These are phyloP conservation scores for Dalbergia cultrata DNA, from an alignment of 306 rosid species.

Conservation along the genomic window DNA sequence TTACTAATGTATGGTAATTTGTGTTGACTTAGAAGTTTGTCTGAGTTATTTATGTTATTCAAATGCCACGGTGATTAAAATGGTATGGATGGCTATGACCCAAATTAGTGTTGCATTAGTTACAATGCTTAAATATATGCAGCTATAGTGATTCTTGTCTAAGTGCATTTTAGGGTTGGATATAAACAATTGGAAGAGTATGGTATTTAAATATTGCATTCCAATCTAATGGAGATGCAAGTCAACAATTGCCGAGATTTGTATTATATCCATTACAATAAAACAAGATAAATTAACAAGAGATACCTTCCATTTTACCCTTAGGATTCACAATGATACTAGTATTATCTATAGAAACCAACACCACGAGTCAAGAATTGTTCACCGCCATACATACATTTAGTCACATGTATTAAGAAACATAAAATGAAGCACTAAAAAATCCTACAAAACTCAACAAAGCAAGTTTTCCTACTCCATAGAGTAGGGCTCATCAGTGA, in stretches of 20 bases:
- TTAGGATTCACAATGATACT: constrained; percentile 93
- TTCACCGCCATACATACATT: neutral
- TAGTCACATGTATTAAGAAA: no score
- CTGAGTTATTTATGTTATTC: no score
- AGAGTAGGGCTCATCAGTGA: no score
- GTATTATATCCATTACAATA: neutral
- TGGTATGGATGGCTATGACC: no score
- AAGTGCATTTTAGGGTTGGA: neutral
- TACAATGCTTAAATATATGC: no score
- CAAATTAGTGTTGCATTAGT: no score
- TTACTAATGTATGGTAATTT: no score
- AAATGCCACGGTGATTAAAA: no score
- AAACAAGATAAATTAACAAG: neutral
- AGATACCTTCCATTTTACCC: constrained; percentile 89
- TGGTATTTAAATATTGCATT: neutral
- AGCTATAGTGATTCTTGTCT: no score
- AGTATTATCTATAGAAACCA: constrained; percentile 72
- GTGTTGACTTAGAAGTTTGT: no score
- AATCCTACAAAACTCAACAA: neutral
- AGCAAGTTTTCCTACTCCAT: neutral
- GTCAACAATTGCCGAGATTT: no score
- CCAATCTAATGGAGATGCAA: neutral
- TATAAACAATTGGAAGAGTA: neutral
- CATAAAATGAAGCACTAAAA: neutral
- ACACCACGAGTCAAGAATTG: neutral